Evolutionary conservation across 768 basidiomycete species (phyloP).

Genomic region (Hysterangium stoloniferum): DNA sequence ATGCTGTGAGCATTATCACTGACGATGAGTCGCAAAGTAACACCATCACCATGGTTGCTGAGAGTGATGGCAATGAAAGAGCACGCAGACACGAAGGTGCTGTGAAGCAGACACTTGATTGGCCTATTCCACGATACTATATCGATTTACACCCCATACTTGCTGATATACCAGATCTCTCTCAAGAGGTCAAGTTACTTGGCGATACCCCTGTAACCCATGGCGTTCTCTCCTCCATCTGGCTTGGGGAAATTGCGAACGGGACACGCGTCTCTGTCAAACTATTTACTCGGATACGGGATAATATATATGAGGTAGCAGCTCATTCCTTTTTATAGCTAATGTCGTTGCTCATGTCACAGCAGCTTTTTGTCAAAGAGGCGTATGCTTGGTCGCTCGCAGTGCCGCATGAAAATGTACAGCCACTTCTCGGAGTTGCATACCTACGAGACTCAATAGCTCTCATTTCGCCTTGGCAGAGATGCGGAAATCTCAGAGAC

Average conservation of each 20-base stretch:
- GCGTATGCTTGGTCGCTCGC: constrained; percentile 1
- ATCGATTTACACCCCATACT: too few relatives aligned
- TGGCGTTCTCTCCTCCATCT: constrained; percentile 7
- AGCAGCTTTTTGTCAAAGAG: neutral
- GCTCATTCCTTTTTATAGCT: neutral
- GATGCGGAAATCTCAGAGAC: constrained; percentile 45
- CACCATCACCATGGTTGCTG: too few relatives aligned
- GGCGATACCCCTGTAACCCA: constrained; percentile 1
- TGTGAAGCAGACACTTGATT: too few relatives aligned
- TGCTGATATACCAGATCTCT: constrained; percentile 4
- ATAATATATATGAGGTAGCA: neutral
- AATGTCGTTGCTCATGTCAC: neutral
- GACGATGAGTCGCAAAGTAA: too few relatives aligned
- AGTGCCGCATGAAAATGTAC: constrained; percentile 31
- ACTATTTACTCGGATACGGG: neutral
- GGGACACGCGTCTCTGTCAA: constrained; percentile 5
- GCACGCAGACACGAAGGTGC: too few relatives aligned
- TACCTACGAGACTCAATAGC: constrained; percentile 44
- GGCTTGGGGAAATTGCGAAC: constrained; percentile 7
- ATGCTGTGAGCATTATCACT: too few relatives aligned
- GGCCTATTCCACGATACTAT: too few relatives aligned
- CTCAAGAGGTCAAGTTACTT: constrained; percentile 3
- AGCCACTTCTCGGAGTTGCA: constrained; percentile 46
- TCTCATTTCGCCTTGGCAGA: constrained; percentile 61
- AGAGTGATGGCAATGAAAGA: too few relatives aligned